A percentile compares a stretch with the other conserved stretches of the same genome.
Conservation (phyloP, 371 early-diverging fungal species). For the Gilbertella persicaria region DNA sequence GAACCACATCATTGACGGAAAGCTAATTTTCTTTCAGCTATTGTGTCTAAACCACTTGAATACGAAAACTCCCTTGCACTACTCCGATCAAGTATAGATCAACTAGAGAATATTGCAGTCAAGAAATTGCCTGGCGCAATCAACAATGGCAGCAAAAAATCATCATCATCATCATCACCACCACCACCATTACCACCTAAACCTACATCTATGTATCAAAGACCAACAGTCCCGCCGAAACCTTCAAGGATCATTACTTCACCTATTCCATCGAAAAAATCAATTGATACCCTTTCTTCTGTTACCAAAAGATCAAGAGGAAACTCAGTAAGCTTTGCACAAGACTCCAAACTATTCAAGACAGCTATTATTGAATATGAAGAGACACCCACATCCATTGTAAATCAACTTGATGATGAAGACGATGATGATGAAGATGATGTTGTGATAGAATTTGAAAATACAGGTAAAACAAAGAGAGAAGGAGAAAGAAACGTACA, state of each 20-base stretch:
- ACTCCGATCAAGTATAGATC: slow-evolving; percentile 37
- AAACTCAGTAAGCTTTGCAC: slow-evolving; percentile 45
- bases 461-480: neutral
- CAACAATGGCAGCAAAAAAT: neutral
- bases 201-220: slow-evolving; percentile 21
- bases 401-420: slow-evolving; percentile 46
- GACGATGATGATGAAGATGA: slow-evolving; percentile 47
- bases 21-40: slow-evolving; percentile 18
- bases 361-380: slow-evolving; percentile 15
- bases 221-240: slow-evolving; percentile 42
- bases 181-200: slow-evolving; percentile 36
- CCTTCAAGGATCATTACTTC: slow-evolving; percentile 23
- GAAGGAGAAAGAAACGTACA: neutral
- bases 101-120: slow-evolving; percentile 38
- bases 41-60: slow-evolving; percentile 33
- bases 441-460: slow-evolving; percentile 24
- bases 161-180: slow-evolving; percentile 8
- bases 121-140: slow-evolving; percentile 20
- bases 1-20: neutral
- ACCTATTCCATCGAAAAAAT: neutral
- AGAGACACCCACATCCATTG: slow-evolving; percentile 24
- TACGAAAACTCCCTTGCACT: slow-evolving; percentile 33
- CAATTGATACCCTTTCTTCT: neutral
- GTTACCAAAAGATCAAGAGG: slow-evolving; percentile 31
- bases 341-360: slow-evolving; percentile 10